Evolutionary conservation across 352 stramenopile genomes (phyloP), one percentile per base, ranked within the genome.

Genomic region (Elongisporangium prolatum): DNA sequence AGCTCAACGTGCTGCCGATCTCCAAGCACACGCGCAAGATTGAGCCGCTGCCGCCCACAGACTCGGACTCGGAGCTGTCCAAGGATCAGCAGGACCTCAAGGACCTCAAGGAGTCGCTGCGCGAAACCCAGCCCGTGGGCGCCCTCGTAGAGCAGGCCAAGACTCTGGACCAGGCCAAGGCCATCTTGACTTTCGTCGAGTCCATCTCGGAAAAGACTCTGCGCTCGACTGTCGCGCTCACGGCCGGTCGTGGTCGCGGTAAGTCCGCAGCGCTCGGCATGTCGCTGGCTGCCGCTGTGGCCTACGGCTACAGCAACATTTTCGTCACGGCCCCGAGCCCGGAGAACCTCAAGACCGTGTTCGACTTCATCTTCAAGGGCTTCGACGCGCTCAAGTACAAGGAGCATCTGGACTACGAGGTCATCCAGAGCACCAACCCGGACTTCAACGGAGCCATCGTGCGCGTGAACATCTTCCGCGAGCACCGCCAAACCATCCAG

Each of bases 241-340:
- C 97, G 21, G 97, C 97, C 14, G 82, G 72, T 16, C 81, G 86
- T 57, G 86, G 86, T 48, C 84, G 83, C 55, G 98, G 97, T 48
- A 99, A 99, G 77, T 99, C 96, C n/a, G 98, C 97, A 7, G 91
- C 97, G 50, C 91, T 99, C 20, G 98, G 98, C 51, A 89, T 99
- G 57, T 84, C 93, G 24, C 63, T 93, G 38, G 80, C 81, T 1
- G 81, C 77, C 21, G 81, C 86, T 14, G 83, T 96, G 21, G 89
- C 89, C 40, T 97, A 96, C 70, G 95, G 94, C 57, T 97, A 97
- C 80, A 96, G 84, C 62, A 98, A 98, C 74, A 96, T 98, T 49
- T 98, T 98, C 57, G 95, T 99, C 54, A 99, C 98, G 25, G 97
- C 97, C 24, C 97, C 98, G 5, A 97, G 95, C 64, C 96, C 97